Conservation (phyloP, 2,329 filamentous ascomycete genomes). For the Lecanosticta acicola region DNA sequence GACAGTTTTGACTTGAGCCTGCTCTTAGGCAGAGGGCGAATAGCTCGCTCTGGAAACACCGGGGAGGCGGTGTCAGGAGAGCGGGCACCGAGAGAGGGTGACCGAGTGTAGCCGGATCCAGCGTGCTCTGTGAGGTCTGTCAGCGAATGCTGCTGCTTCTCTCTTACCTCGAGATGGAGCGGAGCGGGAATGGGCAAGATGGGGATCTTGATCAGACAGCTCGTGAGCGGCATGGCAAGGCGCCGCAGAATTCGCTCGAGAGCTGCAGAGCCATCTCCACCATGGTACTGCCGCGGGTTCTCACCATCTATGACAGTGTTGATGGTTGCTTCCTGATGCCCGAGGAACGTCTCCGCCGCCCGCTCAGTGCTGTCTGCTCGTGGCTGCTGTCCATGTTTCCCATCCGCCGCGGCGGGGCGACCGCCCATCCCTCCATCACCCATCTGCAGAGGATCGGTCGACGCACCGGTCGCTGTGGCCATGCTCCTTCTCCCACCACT, state of each 20-base stretch:
- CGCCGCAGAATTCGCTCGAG: neutral
- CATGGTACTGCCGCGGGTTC: neutral
- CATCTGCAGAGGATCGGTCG: neutral
- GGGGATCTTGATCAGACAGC: neutral
- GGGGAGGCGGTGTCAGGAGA: constrained; percentile 66
- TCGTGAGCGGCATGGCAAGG: neutral
- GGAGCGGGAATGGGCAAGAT: too few species aligned
- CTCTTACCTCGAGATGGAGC: neutral
- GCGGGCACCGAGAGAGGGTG: constrained; percentile 15
- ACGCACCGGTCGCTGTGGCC: constrained; percentile 23
- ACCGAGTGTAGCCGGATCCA: constrained; percentile 1
- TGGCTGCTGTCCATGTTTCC: neutral
- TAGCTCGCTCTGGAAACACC: constrained; percentile 82
- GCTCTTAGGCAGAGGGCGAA: constrained; percentile 84
- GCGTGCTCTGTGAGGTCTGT: constrained; percentile 12
- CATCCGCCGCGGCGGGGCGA: neutral
- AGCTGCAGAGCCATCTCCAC: neutral
- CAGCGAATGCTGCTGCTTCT: constrained; percentile 6
- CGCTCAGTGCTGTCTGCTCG: neutral
- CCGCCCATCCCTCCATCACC: neutral
- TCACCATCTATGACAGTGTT: neutral
- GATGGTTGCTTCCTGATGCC: neutral
- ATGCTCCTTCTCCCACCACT: constrained; percentile 15
- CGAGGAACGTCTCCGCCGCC: neutral
- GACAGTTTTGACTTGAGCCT: constrained; percentile 82